phyloP scores from a whole-genome alignment of 2,329 filamentous ascomycete species.

The Penicillium aurantiogriseum region DNA sequence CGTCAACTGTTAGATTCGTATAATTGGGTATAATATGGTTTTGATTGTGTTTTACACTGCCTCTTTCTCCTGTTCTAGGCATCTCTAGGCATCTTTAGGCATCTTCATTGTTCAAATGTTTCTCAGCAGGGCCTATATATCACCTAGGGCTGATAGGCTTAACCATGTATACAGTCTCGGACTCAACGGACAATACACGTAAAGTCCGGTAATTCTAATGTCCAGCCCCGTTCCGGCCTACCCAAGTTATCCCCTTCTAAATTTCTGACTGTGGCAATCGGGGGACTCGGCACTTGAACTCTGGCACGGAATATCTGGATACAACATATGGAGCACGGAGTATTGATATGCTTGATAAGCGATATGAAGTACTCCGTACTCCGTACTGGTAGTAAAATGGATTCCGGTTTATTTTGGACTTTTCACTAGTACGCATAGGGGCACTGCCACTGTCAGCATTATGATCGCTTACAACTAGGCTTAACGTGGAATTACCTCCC shows the following conservation, averaged over 20 bases:
- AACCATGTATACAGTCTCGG: background rate
- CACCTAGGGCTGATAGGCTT: background rate
- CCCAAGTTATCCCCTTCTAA: constrained; percentile 10
- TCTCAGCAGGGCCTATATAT: background rate
- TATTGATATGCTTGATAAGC: background rate
- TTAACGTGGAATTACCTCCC: background rate
- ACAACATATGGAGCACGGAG: background rate
- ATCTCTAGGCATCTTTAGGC: background rate
- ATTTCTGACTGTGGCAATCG: constrained; percentile 24
- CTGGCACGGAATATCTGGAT: background rate
- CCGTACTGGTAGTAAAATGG: background rate
- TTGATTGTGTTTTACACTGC: background rate
- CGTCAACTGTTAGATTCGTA: constrained; percentile 1
- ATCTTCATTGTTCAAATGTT: background rate
- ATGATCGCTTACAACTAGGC: background rate
- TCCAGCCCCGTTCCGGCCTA: constrained; percentile 12
- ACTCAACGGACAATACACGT: constrained; percentile 1
- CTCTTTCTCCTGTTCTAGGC: background rate
- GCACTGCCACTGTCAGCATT: constrained; percentile 5
- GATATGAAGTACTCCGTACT: too few species aligned
- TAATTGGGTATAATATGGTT: background rate
- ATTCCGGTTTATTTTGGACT: background rate
- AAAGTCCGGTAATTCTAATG: constrained; percentile 19
- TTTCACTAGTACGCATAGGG: background rate
- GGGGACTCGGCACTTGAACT: constrained; percentile 9